Conservation (phyloP, 2,329 filamentous ascomycete species). For the Trichoderma semiorbis region DNA sequence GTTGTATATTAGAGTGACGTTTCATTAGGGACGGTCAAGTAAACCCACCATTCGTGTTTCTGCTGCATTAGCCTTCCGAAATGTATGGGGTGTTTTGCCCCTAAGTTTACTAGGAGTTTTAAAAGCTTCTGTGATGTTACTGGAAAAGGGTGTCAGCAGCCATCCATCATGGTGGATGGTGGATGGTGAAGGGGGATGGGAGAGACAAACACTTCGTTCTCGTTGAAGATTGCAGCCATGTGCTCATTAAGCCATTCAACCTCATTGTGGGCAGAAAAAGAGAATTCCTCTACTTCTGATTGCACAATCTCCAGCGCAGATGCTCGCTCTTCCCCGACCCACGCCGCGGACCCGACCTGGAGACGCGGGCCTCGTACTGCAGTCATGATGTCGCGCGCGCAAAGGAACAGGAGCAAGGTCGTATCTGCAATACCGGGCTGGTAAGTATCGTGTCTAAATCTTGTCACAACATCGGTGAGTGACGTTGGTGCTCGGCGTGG, state of each 20-base stretch:
- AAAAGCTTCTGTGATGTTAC: constrained; percentile 91
- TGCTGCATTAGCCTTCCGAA: constrained; percentile 54
- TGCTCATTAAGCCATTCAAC: constrained; percentile 98
- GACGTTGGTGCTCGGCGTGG: not conserved
- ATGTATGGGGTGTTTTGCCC: constrained; percentile 74
- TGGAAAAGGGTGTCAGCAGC: constrained; percentile 37
- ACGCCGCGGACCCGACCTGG: constrained; percentile 76
- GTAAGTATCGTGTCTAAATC: not conserved
- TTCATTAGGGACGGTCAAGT: not conserved
- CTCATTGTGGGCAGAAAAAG: constrained; percentile 88
- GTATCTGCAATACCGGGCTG: not conserved
- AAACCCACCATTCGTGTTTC: constrained; percentile 62
- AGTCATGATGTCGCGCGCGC: constrained; percentile 31
- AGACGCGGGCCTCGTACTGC: constrained; percentile 56
- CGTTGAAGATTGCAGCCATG: constrained; percentile 89
- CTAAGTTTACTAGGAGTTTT: constrained; percentile 85
- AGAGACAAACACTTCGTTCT: constrained; percentile 69
- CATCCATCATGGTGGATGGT: not conserved
- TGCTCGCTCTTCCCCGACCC: constrained; percentile 80
- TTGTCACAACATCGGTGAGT: constrained; percentile 15
- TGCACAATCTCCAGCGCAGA: constrained; percentile 72
- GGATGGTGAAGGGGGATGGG: not conserved
- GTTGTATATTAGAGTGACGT: constrained; percentile 27
- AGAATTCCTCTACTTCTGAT: constrained; percentile 87
- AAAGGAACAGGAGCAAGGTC: not conserved